Conservation (phyloP, 2,329 filamentous ascomycete genomes). For the Juglanconis sp. region DNA sequence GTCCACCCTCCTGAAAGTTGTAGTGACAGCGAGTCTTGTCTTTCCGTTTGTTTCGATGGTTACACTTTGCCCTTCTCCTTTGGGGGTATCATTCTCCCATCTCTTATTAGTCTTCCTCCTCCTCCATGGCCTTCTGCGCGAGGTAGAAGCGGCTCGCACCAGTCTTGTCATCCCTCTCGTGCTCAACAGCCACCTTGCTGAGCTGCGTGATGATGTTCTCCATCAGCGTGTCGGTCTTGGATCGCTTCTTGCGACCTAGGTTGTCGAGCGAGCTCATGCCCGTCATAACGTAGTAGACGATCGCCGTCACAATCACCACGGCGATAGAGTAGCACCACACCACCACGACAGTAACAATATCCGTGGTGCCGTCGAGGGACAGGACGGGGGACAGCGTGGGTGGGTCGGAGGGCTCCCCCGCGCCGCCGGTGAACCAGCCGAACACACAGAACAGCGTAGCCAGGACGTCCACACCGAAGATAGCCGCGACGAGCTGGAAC, state of each 20-base stretch:
- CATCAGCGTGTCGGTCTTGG: constrained; percentile 58
- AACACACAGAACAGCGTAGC: constrained; percentile 73
- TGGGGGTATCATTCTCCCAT: not conserved
- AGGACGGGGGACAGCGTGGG: constrained; percentile 32
- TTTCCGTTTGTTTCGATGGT: not conserved
- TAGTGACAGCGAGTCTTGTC: not conserved
- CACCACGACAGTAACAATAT: constrained; percentile 59
- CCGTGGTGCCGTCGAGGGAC: constrained; percentile 39
- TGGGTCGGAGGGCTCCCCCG: constrained; percentile 31
- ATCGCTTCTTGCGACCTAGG: constrained; percentile 61
- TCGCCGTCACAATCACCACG: constrained; percentile 62
- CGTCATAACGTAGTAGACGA: constrained; percentile 62
- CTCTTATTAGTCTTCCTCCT: constrained; percentile 19
- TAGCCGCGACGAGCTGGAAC: constrained; percentile 69
- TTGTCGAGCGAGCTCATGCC: constrained; percentile 55
- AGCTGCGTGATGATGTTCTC: constrained; percentile 65
- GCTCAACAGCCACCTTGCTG: constrained; percentile 60
- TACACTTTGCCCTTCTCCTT: not conserved
- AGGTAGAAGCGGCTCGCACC: constrained; percentile 38
- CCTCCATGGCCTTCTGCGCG: constrained; percentile 17
- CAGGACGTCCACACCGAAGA: constrained; percentile 67
- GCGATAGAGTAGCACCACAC: constrained; percentile 64
- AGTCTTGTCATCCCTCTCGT: constrained; percentile 47
- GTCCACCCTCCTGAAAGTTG: not conserved
- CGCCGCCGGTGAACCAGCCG: constrained; percentile 64